phyloP scores from a whole-genome alignment of 257 asterid species.

The Parsonsia alboflavescens region DNA sequence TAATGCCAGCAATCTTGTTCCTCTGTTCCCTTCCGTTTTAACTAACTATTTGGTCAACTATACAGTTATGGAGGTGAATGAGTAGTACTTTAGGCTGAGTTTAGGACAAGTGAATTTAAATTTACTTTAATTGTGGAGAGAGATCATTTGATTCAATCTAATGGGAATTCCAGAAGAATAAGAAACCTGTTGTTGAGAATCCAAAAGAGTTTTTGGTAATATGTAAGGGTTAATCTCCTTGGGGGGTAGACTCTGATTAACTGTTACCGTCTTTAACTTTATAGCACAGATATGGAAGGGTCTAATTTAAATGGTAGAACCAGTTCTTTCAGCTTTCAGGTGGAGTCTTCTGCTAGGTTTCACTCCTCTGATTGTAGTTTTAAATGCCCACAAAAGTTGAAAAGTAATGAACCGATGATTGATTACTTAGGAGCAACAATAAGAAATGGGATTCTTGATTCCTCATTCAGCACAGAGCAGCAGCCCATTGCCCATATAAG shows the following conservation, averaged over 20 bases:
- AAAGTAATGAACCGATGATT: not conserved
- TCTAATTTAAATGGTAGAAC: not conserved
- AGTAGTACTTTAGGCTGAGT: not conserved
- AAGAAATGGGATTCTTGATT: conserved; percentile 1
- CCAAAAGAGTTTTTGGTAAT: not conserved
- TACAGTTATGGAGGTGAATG: not conserved
- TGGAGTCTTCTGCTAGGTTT: not conserved
- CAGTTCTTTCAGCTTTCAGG: not conserved
- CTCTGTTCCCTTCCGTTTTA: not conserved
- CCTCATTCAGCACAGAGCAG: not conserved
- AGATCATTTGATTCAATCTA: not conserved
- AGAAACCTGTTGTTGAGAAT: not conserved
- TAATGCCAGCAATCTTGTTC: not conserved
- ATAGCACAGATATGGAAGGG: not conserved
- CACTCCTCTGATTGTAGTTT: not conserved
- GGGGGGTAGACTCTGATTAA: not conserved
- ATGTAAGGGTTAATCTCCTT: not conserved
- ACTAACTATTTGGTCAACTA: not conserved
- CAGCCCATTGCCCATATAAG: not conserved
- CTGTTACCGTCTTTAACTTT: not conserved
- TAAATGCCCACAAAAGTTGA: not conserved
- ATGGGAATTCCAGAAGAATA: not conserved
- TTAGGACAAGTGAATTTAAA: not conserved
- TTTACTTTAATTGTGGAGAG: not conserved
- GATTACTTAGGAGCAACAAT: not conserved